Percentiles rank a stretch among this genome's conserved stretches.
Conservation (phyloP, 805 yeast genomes). For the Yamadazyma laniorum region DNA sequence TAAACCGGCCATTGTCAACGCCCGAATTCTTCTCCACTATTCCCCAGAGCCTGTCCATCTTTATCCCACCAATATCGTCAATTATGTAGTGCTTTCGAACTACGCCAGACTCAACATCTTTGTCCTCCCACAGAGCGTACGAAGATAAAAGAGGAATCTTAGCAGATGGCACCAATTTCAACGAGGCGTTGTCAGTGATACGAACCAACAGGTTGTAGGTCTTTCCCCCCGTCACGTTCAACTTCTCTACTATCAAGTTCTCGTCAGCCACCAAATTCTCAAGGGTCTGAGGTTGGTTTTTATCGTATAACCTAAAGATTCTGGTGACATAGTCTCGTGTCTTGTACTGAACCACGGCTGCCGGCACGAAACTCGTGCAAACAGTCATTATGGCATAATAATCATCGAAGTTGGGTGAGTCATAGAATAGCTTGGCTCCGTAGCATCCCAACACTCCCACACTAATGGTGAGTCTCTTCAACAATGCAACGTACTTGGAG, state of each 20-base stretch:
- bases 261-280: slow-evolving; percentile 63
- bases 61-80: slow-evolving; percentile 76
- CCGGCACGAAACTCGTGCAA: slow-evolving; percentile 55
- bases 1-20: slow-evolving; percentile 62
- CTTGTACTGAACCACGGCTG: slow-evolving; percentile 47
- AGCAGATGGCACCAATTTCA: slow-evolving; percentile 35
- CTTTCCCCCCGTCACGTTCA: slow-evolving; percentile 64
- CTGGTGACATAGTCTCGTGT: slow-evolving; percentile 69
- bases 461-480: slow-evolving; percentile 61
- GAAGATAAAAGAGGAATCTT: slow-evolving; percentile 19
- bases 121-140: slow-evolving; percentile 39
- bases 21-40: slow-evolving; percentile 69
- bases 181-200: slow-evolving; percentile 32
- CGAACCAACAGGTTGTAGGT: slow-evolving; percentile 61
- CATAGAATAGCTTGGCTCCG: slow-evolving; percentile 57
- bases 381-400: slow-evolving; percentile 45
- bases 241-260: slow-evolving; percentile 62
- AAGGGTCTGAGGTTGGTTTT: slow-evolving; percentile 59
- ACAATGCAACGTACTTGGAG: slow-evolving; percentile 56
- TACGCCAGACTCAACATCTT: slow-evolving; percentile 31
- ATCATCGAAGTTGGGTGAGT: slow-evolving; percentile 53
- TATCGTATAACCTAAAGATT: slow-evolving; percentile 67
- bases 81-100: slow-evolving; percentile 52
- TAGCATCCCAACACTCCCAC: slow-evolving; percentile 60
- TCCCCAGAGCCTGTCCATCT: slow-evolving; percentile 85